Evolutionary conservation across 2,329 filamentous ascomycete species (phyloP).

Genomic region (Beauveria sp.): DNA sequence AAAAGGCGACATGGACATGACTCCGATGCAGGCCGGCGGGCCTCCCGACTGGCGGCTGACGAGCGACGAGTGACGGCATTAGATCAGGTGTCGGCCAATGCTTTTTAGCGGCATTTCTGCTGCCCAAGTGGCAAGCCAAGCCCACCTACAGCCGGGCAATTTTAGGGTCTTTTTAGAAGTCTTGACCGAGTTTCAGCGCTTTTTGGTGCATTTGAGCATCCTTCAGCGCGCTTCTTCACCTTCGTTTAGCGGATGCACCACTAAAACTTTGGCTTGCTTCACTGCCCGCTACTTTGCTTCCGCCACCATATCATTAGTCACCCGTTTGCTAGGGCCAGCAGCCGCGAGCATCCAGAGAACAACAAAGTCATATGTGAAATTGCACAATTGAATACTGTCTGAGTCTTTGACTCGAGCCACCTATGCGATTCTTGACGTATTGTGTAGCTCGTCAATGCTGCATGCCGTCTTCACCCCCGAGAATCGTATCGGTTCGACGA

Average conservation of each 20-base stretch:
- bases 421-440: no score
- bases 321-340: not conserved
- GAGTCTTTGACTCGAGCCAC: no score
- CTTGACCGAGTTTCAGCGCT: not conserved
- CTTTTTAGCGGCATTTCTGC: not conserved
- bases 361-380: no score
- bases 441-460: no score
- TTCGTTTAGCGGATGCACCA: no score
- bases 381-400: no score
- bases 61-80: constrained; percentile 7
- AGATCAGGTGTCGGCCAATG: not conserved
- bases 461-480: no score
- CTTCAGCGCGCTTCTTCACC: not conserved
- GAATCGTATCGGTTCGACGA: no score
- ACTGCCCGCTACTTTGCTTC: not conserved
- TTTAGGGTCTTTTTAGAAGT: not conserved
- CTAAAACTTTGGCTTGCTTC: no score
- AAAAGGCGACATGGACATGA: constrained; percentile 5
- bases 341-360: no score
- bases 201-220: not conserved
- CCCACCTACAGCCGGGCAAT: no score
- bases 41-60: constrained; percentile 1
- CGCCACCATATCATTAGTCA: not conserved
- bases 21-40: constrained; percentile 9
- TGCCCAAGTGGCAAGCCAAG: no score